These are phyloP conservation scores for Globisporangium megalacanthum DNA, from an alignment of 352 stramenopile species.

Conservation along the genomic window DNA sequence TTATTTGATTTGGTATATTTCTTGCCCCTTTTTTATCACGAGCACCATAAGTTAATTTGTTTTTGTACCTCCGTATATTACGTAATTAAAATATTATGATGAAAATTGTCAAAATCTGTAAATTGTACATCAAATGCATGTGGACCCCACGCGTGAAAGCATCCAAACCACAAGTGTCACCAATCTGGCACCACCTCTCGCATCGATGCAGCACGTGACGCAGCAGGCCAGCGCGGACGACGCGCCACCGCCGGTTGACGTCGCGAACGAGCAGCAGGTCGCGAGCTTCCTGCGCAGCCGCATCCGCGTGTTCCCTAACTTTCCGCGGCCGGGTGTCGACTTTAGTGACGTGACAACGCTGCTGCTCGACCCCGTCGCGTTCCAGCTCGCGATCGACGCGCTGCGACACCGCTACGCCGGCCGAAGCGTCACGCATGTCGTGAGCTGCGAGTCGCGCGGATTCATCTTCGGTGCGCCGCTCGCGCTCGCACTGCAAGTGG, in stretches of 20 bases:
- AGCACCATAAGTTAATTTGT: no score
- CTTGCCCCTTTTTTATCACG: no score
- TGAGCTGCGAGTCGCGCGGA: slow-evolving; percentile 70
- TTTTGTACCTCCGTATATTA: no score
- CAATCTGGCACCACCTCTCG: not conserved
- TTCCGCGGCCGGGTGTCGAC: slow-evolving; percentile 43
- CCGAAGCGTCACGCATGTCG: slow-evolving; percentile 69
- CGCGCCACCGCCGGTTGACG: slow-evolving; percentile 15
- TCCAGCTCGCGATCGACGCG: slow-evolving; percentile 72
- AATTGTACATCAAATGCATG: no score
- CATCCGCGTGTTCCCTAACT: slow-evolving; percentile 64
- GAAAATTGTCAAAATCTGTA: no score
- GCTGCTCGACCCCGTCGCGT: slow-evolving; percentile 61
- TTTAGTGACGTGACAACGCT: slow-evolving; percentile 76
- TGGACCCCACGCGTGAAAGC: no score
- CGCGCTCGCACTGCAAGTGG: slow-evolving; percentile 51
- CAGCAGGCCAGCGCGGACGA: not conserved
- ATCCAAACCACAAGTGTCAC: no score
- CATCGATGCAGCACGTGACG: not conserved
- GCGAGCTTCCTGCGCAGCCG: slow-evolving; percentile 56
- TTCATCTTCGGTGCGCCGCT: slow-evolving; percentile 81
- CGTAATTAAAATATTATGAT: no score
- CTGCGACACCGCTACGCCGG: slow-evolving; percentile 49
- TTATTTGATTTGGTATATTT: no score
- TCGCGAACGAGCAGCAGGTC: slow-evolving; percentile 47